phyloP scores from a whole-genome alignment of 345 rosid genomes.

The Populus davidiana region DNA sequence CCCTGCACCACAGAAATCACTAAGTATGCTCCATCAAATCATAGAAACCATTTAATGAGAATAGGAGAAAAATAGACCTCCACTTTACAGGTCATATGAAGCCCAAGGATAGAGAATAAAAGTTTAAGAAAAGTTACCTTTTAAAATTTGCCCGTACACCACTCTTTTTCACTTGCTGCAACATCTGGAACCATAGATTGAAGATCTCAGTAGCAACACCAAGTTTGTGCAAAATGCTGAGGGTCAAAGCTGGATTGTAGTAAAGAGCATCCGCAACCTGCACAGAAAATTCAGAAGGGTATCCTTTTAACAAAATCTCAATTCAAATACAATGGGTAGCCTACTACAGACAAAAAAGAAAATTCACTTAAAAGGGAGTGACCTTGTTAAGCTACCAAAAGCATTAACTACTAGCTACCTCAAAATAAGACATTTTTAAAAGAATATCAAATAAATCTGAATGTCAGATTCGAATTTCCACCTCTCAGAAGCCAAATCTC shows the following conservation, averaged over 20 bases:
- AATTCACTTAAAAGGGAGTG: background rate
- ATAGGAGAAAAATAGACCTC: background rate
- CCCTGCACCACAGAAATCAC: slow-evolving; percentile 51
- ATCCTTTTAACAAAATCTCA: background rate
- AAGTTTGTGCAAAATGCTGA: slow-evolving; percentile 70
- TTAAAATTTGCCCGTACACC: slow-evolving; percentile 75
- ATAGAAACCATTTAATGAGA: background rate
- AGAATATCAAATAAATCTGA: background rate
- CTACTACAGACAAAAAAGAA: background rate
- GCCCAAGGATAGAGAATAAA: background rate
- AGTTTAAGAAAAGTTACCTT: slow-evolving; percentile 43
- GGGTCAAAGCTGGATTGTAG: slow-evolving; percentile 78
- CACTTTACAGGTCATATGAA: background rate
- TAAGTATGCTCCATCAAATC: background rate
- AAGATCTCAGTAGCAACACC: slow-evolving; percentile 76
- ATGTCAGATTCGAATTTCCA: background rate
- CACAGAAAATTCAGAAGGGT: slow-evolving; percentile 9
- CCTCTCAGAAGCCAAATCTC: background rate
- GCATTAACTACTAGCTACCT: background rate
- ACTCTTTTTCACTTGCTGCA: slow-evolving; percentile 87
- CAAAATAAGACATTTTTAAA: background rate
- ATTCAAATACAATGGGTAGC: background rate
- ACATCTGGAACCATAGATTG: slow-evolving; percentile 91
- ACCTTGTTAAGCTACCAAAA: background rate
- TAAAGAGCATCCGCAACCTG: slow-evolving; percentile 96